These are phyloP conservation scores for Metschnikowia borealis DNA, from an alignment of 805 yeast genomes.

Conservation along the genomic window DNA sequence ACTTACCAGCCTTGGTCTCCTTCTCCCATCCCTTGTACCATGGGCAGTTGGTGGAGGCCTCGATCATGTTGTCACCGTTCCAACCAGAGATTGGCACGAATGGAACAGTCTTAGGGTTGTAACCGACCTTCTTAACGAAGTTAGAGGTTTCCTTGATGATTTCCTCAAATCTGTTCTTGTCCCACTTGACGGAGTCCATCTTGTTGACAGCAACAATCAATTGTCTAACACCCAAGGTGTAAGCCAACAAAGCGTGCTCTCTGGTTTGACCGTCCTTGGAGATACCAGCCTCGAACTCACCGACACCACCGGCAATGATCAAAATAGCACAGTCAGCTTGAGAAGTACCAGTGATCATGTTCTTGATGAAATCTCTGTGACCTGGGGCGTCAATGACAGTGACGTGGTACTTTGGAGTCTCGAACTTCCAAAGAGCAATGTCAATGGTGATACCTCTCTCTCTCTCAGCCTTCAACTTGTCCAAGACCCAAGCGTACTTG, in stretches of 20 bases:
- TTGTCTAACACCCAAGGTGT: slow-evolving; percentile 84
- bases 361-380: slow-evolving; percentile 94
- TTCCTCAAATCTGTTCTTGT: slow-evolving; percentile 74
- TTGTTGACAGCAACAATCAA: slow-evolving; percentile 88
- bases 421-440: slow-evolving; percentile 90
- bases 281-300: slow-evolving; percentile 96
- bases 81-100: slow-evolving; percentile 86
- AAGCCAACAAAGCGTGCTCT: slow-evolving; percentile 80
- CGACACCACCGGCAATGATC: slow-evolving; percentile 87
- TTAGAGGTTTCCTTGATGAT: slow-evolving; percentile 71
- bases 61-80: slow-evolving; percentile 93
- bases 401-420: slow-evolving; percentile 83
- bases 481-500: slow-evolving; percentile 97
- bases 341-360: slow-evolving; percentile 93
- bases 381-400: slow-evolving; percentile 96
- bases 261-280: slow-evolving; percentile 94
- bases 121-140: slow-evolving; percentile 84
- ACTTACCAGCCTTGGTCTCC: slow-evolving; percentile 67
- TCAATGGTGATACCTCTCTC: slow-evolving; percentile 97
- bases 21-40: slow-evolving; percentile 87
- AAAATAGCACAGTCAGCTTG: slow-evolving; percentile 91
- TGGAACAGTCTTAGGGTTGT: slow-evolving; percentile 75
- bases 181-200: slow-evolving; percentile 93
- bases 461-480: slow-evolving; percentile 93
- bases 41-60: slow-evolving; percentile 74